Conservation (phyloP, 2,329 filamentous ascomycete genomes). For the Cladosporium phlei region DNA sequence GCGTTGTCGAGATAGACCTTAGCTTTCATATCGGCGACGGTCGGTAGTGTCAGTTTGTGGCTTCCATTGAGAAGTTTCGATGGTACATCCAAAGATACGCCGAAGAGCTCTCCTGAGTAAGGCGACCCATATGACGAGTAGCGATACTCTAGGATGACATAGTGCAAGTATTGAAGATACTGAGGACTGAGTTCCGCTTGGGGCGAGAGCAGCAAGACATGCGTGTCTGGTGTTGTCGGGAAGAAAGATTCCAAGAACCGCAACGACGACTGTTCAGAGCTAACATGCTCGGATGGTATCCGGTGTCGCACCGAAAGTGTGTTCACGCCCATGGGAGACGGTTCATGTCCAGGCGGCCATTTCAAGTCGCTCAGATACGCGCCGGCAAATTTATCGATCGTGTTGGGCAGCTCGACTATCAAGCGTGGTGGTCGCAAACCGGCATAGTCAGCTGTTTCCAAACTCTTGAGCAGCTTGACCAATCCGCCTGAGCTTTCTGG, state of each 20-base stretch:
- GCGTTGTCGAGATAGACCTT: constrained; percentile 16
- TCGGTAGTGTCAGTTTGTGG: constrained; percentile 49
- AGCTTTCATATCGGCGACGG: constrained; percentile 31
- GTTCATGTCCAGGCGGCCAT: constrained; percentile 59
- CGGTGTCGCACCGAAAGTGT: constrained; percentile 68
- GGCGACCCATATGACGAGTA: constrained; percentile 55
- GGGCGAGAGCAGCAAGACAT: constrained; percentile 80
- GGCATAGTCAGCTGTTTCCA: constrained; percentile 70
- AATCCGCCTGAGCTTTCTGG: constrained; percentile 67
- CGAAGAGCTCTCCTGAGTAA: constrained; percentile 58
- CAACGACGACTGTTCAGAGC: constrained; percentile 65
- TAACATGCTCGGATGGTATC: constrained; percentile 57
- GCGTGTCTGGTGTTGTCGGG: constrained; percentile 62
- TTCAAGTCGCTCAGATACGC: constrained; percentile 58
- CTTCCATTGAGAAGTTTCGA: constrained; percentile 58
- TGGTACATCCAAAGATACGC: constrained; percentile 75
- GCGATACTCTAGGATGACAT: constrained; percentile 68
- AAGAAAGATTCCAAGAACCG: constrained; percentile 85
- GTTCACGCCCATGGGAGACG: constrained; percentile 39
- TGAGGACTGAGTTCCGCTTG: constrained; percentile 73
- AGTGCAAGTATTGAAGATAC: constrained; percentile 84
- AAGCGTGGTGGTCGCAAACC: constrained; percentile 66
- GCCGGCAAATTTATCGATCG: constrained; percentile 61
- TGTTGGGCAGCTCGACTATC: constrained; percentile 74
- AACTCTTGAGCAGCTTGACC: constrained; percentile 69